Base-by-base conservation (phyloP, 306 rosid genomes). In the Dryas drummondii region DNA sequence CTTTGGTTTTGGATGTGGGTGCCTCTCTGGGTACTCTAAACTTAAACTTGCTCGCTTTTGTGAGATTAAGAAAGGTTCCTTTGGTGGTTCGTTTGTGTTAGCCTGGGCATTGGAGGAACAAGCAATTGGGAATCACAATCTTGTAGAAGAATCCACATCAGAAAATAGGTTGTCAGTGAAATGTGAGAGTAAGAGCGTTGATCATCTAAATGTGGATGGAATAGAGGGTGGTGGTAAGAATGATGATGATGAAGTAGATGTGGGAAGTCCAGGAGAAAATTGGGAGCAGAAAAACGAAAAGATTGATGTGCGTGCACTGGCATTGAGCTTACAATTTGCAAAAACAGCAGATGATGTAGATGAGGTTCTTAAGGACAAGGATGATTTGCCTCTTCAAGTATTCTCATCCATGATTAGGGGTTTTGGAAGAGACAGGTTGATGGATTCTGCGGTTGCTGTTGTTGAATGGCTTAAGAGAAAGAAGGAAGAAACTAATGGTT, bases 401-500 rank as follows among this genome's bases (percentile, higher is more conserved):
- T 94, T 74, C 82, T 92, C 97, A 10, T 83, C 99, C 41, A 59
- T 92, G 70, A 85, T 94, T 41, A 83, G 87, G 66, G 90, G 97
- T 84, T 86, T 92, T 79, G 98, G 99, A 46, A 89, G 76, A 73
- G 97, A 90, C 51, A 90, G 88, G 86, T 82, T 79, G 73, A 76
- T 88, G 83, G 87, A 84, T 71, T 82, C 96, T 9, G 99, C 96
- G 3, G 55, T 89, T 76, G 81, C 91, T 84, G 81, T 89, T 79
- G 84, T 87, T n/a, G 78, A 84, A 45, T 92, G 97, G 96, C 86
- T 94, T 79, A 92, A 92, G 88, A 94, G 84, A 83, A 90, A 84
- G 83, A 89, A 82, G 73, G 71, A 46, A 16, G 91, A 92, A 81
- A 86, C 84, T 14, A 54, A 82, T 73, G 96, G 92, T 47, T 60